Conservation (phyloP, 2,329 filamentous ascomycete genomes). For the Colletotrichum cereale region DNA sequence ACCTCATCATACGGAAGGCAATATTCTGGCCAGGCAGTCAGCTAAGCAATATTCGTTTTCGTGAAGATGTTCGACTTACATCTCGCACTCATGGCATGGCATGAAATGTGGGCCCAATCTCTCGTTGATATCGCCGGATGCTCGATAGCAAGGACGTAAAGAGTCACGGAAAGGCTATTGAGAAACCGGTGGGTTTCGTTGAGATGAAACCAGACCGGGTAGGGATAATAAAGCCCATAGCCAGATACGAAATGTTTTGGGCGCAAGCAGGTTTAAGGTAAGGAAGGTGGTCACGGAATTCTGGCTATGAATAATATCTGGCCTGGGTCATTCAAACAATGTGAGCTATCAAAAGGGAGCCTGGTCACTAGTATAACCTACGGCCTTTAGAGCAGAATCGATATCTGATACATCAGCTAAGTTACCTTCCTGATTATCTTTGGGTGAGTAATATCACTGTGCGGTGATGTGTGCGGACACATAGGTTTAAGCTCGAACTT, state of each 20-base stretch:
- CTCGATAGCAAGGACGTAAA: slow-evolving; percentile 45
- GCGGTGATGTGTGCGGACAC: neutral
- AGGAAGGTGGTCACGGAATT: too few species aligned
- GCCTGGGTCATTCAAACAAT: neutral
- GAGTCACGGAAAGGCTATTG: slow-evolving; percentile 16
- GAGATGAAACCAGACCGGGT: neutral
- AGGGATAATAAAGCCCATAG: neutral
- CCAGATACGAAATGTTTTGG: too few species aligned
- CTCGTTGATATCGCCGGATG: slow-evolving; percentile 51
- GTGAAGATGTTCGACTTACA: neutral
- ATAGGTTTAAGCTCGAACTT: neutral
- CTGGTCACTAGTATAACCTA: slow-evolving; percentile 9
- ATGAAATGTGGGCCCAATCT: slow-evolving; percentile 54
- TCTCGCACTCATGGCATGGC: slow-evolving; percentile 41
- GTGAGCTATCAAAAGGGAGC: neutral
- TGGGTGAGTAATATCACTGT: neutral
- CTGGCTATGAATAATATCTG: too few species aligned
- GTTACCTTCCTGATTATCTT: slow-evolving; percentile 13
- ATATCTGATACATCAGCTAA: slow-evolving; percentile 8
- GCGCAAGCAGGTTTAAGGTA: neutral
- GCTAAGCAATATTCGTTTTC: too few species aligned
- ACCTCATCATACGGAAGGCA: slow-evolving; percentile 45
- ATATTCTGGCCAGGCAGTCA: slow-evolving; percentile 42
- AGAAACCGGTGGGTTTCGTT: neutral
- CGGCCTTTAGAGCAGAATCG: slow-evolving; percentile 29